phyloP scores from a whole-genome alignment of 106 monocot species.

The Platanthera guangdongensis region DNA sequence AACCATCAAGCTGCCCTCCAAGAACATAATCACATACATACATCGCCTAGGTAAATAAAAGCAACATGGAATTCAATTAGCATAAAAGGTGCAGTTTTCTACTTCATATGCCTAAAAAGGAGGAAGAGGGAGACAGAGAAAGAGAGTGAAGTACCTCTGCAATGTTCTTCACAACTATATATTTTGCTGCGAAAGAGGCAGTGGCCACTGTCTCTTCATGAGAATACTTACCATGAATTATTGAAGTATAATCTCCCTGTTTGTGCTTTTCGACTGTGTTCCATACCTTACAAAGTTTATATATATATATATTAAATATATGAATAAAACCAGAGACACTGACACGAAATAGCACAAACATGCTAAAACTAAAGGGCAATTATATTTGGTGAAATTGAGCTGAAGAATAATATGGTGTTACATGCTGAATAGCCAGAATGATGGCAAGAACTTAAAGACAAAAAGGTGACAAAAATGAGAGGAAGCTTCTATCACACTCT shows the following conservation, averaged over 20 bases:
- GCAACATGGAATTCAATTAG: slow-evolving; percentile 1
- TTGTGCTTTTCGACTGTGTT: slow-evolving; percentile 96
- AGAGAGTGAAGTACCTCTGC: slow-evolving; percentile 43
- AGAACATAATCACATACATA: slow-evolving; percentile 98
- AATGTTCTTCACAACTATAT: slow-evolving; percentile 87
- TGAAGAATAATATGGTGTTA: too few species aligned
- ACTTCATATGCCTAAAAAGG: neutral
- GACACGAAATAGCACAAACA: too few species aligned
- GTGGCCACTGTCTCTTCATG: slow-evolving; percentile 98
- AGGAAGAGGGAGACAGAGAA: neutral
- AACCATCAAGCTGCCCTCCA: slow-evolving; percentile 83
- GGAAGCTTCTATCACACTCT: too few species aligned
- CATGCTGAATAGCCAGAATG: too few species aligned
- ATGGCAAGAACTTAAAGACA: too few species aligned
- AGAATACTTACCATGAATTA: slow-evolving; percentile 91
- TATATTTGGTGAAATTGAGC: too few species aligned
- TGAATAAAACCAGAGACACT: too few species aligned
- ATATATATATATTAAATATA: neutral
- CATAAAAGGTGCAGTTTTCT: neutral
- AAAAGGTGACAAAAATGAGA: too few species aligned
- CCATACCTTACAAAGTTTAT: slow-evolving; percentile 66
- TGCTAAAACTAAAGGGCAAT: too few species aligned
- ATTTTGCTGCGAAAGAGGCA: slow-evolving; percentile 86
- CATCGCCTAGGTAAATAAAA: slow-evolving; percentile 42
- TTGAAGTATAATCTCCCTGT: slow-evolving; percentile 86